Percentiles rank a stretch among this genome's conserved stretches.
Conservation (phyloP, 768 basidiomycete genomes). For the Mycena rebaudengoi region DNA sequence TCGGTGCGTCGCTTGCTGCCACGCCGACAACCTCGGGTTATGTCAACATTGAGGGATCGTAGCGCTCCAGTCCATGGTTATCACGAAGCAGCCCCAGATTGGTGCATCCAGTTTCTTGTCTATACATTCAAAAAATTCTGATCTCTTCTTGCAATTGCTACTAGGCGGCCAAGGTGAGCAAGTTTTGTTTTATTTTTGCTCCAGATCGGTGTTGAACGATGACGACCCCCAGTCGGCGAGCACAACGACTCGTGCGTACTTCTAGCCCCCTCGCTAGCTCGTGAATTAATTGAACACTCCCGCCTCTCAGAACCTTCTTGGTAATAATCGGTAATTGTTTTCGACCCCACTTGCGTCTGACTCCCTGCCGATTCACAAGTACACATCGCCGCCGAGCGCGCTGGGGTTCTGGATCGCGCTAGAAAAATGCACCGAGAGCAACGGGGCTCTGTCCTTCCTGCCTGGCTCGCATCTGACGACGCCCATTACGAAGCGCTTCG, state of each 20-base stretch:
- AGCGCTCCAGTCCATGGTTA: constrained; percentile 95
- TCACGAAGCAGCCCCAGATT: constrained; percentile 93
- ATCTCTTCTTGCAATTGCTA: too few relatives aligned
- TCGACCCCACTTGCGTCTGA: not conserved
- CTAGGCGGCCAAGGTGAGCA: constrained; percentile 73
- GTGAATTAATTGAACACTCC: not conserved
- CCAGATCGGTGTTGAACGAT: not conserved
- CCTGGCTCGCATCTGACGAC: constrained; percentile 88
- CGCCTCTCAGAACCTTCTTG: constrained; percentile 70
- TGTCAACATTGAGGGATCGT: too few relatives aligned
- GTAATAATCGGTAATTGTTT: constrained; percentile 50
- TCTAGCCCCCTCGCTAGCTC: not conserved
- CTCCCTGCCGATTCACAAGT: constrained; percentile 53
- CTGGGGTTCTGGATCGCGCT: constrained; percentile 98
- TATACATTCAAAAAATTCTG: too few relatives aligned
- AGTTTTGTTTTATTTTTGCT: not conserved
- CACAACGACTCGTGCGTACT: constrained; percentile 93
- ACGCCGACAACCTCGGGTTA: too few relatives aligned
- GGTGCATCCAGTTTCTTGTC: too few relatives aligned
- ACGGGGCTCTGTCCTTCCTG: constrained; percentile 88
- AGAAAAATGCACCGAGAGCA: constrained; percentile 83
- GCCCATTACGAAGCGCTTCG: constrained; percentile 84
- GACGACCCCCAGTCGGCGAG: constrained; percentile 69
- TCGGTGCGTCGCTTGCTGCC: too few relatives aligned
- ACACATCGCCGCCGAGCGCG: constrained; percentile 90